These are phyloP conservation scores for Hypoxylon sp. DNA, from an alignment of 2,329 filamentous ascomycete genomes.

Conservation along the genomic window DNA sequence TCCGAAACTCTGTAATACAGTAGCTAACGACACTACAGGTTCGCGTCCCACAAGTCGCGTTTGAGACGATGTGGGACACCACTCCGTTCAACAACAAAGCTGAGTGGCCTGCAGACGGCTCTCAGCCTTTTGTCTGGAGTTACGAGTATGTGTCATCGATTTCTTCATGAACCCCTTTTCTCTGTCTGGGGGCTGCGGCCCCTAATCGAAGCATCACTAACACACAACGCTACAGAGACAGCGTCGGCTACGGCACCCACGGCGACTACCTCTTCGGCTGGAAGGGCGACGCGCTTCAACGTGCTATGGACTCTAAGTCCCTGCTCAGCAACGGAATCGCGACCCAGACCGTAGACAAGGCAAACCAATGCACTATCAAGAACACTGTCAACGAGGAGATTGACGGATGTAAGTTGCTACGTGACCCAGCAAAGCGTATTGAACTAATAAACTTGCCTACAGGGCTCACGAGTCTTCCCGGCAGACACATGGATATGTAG, in stretches of 20 bases:
- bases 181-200: neutral
- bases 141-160: conserved; percentile 41
- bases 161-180: neutral
- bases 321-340: conserved; percentile 53
- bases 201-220: neutral
- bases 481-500: conserved; percentile 40
- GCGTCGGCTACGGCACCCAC: conserved; percentile 53
- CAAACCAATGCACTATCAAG: conserved; percentile 49
- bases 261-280: conserved; percentile 51
- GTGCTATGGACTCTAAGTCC: conserved; percentile 58
- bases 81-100: conserved; percentile 57
- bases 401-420: conserved; percentile 52
- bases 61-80: conserved; percentile 64
- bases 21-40: conserved; percentile 31
- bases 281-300: conserved; percentile 57
- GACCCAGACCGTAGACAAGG: conserved; percentile 50
- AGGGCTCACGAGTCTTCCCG: conserved; percentile 44
- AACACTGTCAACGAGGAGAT: conserved; percentile 51
- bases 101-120: conserved; percentile 56
- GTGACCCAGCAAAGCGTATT: neutral
- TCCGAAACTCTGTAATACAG: neutral
- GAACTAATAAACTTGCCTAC: conserved; percentile 19
- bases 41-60: conserved; percentile 58
- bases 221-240: conserved; percentile 42
- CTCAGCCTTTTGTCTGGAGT: conserved; percentile 56